Evolutionary conservation across 1,139 yeast genomes (phyloP).

Genomic region (Pichia sp.): DNA sequence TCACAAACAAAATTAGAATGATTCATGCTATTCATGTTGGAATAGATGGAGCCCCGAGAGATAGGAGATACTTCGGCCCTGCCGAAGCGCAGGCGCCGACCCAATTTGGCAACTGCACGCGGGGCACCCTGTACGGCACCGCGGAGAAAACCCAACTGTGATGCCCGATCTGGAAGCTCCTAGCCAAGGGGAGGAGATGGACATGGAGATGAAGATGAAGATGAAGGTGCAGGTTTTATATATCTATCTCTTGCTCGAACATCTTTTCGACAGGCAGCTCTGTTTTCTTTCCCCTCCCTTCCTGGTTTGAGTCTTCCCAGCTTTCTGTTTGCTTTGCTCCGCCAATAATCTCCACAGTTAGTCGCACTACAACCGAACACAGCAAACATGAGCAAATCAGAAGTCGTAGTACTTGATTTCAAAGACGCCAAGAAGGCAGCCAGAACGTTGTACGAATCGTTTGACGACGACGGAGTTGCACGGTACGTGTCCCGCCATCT

Average conservation of each 20-base stretch:
- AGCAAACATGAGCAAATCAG: conserved; percentile 14
- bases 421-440: conserved; percentile 55
- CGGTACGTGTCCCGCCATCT: conserved; percentile 44
- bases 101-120: conserved; percentile 6
- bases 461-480: conserved; percentile 51
- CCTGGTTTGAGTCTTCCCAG: neutral
- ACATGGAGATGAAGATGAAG: neutral
- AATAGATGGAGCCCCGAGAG: neutral
- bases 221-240: neutral
- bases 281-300: neutral
- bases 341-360: neutral
- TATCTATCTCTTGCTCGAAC: neutral
- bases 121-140: neutral
- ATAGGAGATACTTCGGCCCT: neutral
- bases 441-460: conserved; percentile 46
- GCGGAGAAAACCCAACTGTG: conserved; percentile 1
- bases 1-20: neutral
- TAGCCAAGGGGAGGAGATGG: neutral
- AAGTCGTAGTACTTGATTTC: conserved; percentile 34
- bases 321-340: neutral
- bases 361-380: neutral
- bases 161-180: neutral
- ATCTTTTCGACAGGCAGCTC: neutral
- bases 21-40: neutral
- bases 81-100: neutral